Evolutionary conservation across 163 green algal genomes (phyloP).

Genomic region (Prototheca cutis): DNA sequence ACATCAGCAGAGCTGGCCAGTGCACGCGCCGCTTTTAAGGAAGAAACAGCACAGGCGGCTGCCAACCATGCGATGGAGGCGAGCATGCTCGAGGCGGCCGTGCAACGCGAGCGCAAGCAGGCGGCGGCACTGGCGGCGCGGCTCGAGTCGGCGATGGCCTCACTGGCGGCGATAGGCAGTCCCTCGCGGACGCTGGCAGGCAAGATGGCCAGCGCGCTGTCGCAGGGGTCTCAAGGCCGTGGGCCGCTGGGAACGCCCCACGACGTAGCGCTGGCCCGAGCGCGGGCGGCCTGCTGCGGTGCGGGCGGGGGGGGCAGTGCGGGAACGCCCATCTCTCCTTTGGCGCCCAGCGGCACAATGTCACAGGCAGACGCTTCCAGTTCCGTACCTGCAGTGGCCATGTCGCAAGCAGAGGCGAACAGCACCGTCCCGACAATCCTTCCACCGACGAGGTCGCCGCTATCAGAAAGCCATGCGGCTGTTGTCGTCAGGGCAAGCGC

Average conservation of each 20-base stretch:
- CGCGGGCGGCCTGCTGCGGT: constrained; percentile 9
- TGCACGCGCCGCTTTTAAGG: too few species aligned
- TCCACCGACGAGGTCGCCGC: neutral
- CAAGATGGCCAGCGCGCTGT: constrained; percentile 17
- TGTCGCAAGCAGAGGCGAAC: too few species aligned
- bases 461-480: too few species aligned
- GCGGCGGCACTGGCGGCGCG: constrained; percentile 15
- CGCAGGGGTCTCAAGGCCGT: too few species aligned
- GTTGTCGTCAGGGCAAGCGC: too few species aligned
- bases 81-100: constrained; percentile 35
- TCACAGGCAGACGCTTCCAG: too few species aligned
- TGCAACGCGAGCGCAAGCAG: constrained; percentile 23
- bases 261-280: constrained; percentile 31
- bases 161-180: constrained; percentile 13
- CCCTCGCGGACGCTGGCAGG: constrained; percentile 15
- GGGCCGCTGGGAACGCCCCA: constrained; percentile 36
- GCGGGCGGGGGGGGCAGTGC: neutral
- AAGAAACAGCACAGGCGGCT: constrained; percentile 1
- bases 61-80: constrained; percentile 37
- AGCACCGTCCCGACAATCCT: too few species aligned
- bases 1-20: too few species aligned
- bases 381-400: too few species aligned
- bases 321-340: too few species aligned
- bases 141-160: constrained; percentile 17
- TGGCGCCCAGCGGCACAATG: too few species aligned